These are phyloP conservation scores for Ophiocordyceps camponoti-floridani DNA, from an alignment of 2,329 filamentous ascomycete species.

Conservation along the genomic window DNA sequence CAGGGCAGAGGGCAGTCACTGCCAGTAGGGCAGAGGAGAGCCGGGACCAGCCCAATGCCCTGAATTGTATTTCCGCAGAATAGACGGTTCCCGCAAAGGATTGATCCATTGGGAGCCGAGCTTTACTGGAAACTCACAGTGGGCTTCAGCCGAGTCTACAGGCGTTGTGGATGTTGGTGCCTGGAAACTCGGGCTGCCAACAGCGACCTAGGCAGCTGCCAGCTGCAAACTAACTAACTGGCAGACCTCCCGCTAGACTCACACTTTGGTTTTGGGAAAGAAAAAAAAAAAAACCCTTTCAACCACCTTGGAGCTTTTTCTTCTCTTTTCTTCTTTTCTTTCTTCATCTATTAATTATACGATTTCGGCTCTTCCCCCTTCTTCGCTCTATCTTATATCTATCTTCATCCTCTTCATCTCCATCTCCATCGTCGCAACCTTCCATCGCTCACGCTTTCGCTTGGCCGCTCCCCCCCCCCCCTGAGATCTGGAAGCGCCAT, in stretches of 20 bases:
- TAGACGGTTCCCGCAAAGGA: not conserved
- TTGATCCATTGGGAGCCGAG: not conserved
- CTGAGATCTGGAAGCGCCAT: conserved; percentile 1
- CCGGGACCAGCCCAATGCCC: not conserved
- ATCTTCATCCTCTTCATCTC: not conserved
- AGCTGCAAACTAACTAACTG: not conserved
- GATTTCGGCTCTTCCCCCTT: not conserved
- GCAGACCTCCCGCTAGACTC: not conserved
- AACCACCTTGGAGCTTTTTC: not conserved
- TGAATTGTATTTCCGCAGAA: not conserved
- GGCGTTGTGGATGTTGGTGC: not conserved
- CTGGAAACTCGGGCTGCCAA: too few relatives aligned
- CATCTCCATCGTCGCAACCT: not conserved
- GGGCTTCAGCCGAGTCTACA: not conserved
- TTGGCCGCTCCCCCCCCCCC: not conserved
- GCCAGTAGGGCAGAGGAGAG: too few relatives aligned
- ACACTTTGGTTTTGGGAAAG: not conserved
- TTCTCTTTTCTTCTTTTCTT: not conserved
- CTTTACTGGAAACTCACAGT: not conserved
- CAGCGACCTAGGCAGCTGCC: not conserved
- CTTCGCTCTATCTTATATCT: not conserved
- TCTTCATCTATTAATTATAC: too few relatives aligned
- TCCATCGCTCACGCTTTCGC: not conserved
- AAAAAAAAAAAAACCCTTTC: too few relatives aligned
- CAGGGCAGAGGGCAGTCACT: not conserved